A percentile compares a stretch with the other conserved stretches of the same genome.
Evolutionary conservation across 768 basidiomycete species (phyloP).

Genomic region (Leccinum incarnatum): DNA sequence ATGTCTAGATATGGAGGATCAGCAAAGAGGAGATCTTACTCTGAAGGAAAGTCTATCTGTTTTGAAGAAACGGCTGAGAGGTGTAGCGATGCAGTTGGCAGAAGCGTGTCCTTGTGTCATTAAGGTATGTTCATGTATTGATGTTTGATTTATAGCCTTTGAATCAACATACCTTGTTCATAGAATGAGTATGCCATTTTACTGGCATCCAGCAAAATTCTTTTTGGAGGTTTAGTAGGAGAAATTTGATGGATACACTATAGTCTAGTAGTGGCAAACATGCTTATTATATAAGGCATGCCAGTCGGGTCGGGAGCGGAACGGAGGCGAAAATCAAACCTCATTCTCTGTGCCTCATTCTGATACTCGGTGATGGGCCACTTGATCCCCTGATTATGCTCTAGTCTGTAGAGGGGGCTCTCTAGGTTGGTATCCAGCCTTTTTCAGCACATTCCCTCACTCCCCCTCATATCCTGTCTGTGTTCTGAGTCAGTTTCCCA

Average conservation of each 20-base stretch:
- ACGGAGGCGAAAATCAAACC: too few relatives aligned
- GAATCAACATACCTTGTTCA: neutral
- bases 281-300: too few relatives aligned
- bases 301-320: too few relatives aligned
- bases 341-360: too few relatives aligned
- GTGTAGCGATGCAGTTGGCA: conserved; percentile 13
- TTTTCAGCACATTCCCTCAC: too few relatives aligned
- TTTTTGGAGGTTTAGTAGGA: conserved; percentile 21
- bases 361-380: too few relatives aligned
- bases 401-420: too few relatives aligned
- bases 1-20: conserved; percentile 16
- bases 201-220: conserved; percentile 2
- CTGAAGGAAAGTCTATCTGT: conserved; percentile 2
- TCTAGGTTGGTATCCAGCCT: too few relatives aligned
- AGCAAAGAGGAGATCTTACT: neutral
- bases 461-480: too few relatives aligned
- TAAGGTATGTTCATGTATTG: conserved; percentile 17
- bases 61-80: conserved; percentile 18
- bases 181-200: conserved; percentile 23
- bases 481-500: too few relatives aligned
- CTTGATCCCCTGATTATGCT: too few relatives aligned
- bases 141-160: neutral
- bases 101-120: conserved; percentile 12
- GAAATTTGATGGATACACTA: neutral
- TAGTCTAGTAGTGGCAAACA: too few relatives aligned